Evolutionary conservation across 1,284 basidiomycete genomes (phyloP), one percentile per base, ranked within the genome.

Genomic region (Ustilago tritici): DNA sequence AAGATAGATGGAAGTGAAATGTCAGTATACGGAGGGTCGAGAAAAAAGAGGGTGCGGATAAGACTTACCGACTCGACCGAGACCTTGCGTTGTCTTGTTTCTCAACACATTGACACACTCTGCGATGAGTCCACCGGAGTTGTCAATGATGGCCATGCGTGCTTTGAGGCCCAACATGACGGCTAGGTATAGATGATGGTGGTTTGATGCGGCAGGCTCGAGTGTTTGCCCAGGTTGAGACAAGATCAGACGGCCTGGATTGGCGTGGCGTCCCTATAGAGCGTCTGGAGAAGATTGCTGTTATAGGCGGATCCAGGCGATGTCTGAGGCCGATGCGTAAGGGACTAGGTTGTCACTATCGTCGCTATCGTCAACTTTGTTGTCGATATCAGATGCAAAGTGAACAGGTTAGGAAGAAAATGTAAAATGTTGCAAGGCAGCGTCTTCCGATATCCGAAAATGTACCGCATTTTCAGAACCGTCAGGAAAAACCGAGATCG

Each of bases 91-190:
- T 46, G 87, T 93, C 88, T 98, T 98, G 87, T 94, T 92, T 88
- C 98, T 97, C 70, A 98, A 89, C 28, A 99, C 92, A 86, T 99
- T 98, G 87, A 99, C 94, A 84, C 95, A 97, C 89, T 98, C 96
- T 47, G 96, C 93, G 68, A 97, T 89, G 74, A 98, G 89, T 2
- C 94, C 96, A 65, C 96, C 96, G n/a, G 96, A 96, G 88, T 99
- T 99, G 90, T 98, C 96, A 87, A 98, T 97, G 82, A 95, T 92
- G 93, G 82, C 66, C 84, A 86, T 85, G 56, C 81, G 84, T 54
- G 84, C 78, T 73, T 86, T 86, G 70, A 86, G 82, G 15, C 84
- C 84, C 72, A 86, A 73, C 84, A 86, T 86, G 41, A 31, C 75
- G 56, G 41, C 32, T 31, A 40, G 28, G 31, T 38, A 38, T 31